Percentiles rank a stretch among this genome's conserved stretches.
Evolutionary conservation across 306 rosid species (phyloP).

Genomic region (Mimosa bimucronata): DNA sequence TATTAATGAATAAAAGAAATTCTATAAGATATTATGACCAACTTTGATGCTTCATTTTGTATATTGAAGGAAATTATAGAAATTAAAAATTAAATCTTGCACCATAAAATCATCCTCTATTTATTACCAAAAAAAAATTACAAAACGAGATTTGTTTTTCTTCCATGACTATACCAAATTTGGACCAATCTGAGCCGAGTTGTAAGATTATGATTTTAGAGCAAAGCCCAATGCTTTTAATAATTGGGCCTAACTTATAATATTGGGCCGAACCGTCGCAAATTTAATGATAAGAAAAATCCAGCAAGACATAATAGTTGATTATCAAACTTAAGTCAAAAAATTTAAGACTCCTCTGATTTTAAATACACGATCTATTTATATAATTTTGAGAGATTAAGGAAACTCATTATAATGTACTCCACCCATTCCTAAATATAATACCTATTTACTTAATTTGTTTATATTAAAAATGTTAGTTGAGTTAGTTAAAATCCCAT

Average conservation of each 20-base stretch:
- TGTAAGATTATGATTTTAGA: neutral
- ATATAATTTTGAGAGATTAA: no score
- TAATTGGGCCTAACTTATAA: neutral
- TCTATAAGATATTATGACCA: neutral
- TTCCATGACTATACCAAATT: neutral
- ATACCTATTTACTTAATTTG: no score
- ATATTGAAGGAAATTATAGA: neutral
- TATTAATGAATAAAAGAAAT: no score
- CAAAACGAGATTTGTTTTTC: no score
- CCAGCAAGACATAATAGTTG: neutral
- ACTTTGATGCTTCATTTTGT: no score
- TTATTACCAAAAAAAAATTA: no score
- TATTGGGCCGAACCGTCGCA: neutral
- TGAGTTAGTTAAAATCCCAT: no score
- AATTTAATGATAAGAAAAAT: neutral
- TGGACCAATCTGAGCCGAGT: neutral
- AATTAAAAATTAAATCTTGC: neutral
- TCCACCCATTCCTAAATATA: no score
- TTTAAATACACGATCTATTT: no score
- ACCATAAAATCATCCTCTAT: neutral
- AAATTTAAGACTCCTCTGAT: neutral
- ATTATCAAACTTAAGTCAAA: neutral
- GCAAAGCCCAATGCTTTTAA: neutral
- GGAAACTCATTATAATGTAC: no score
- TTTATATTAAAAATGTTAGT: no score